phyloP scores from a whole-genome alignment of 75 land plant genomes.

The Pinus taeda region DNA sequence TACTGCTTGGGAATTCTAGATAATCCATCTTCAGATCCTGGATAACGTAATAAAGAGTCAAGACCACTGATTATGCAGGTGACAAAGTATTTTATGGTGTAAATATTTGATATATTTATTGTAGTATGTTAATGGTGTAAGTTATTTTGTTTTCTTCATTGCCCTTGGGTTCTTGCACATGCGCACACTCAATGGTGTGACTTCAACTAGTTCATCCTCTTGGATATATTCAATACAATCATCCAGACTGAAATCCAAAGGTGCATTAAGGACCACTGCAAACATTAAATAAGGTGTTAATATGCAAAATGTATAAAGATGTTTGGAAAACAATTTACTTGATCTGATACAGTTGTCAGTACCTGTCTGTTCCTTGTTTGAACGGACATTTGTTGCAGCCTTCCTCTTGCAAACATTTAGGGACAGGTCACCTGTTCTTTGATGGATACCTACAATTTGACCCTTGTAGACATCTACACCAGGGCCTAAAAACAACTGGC shows the following conservation, averaged over 20 bases:
- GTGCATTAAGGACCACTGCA: constrained; percentile 88
- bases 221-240: constrained; percentile 99
- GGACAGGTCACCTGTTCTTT: constrained; percentile 87
- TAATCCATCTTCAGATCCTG: too few species aligned
- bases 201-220: constrained; percentile 97
- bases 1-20: too few species aligned
- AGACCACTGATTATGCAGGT: too few species aligned
- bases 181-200: constrained; percentile 83
- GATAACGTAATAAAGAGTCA: too few species aligned
- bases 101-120: too few species aligned
- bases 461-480: constrained; percentile 95
- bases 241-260: constrained; percentile 84
- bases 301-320: background rate
- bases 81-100: too few species aligned
- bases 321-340: background rate
- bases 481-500: constrained; percentile 77
- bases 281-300: background rate
- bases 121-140: too few species aligned
- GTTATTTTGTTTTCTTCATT: constrained; percentile 43
- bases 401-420: constrained; percentile 96
- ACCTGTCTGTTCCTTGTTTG: constrained; percentile 97
- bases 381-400: constrained; percentile 97
- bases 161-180: constrained; percentile 96
- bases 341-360: background rate
- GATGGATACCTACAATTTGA: constrained; percentile 96